Conservation (phyloP, 2,329 filamentous ascomycete species). For the Aspergillus texensis region DNA sequence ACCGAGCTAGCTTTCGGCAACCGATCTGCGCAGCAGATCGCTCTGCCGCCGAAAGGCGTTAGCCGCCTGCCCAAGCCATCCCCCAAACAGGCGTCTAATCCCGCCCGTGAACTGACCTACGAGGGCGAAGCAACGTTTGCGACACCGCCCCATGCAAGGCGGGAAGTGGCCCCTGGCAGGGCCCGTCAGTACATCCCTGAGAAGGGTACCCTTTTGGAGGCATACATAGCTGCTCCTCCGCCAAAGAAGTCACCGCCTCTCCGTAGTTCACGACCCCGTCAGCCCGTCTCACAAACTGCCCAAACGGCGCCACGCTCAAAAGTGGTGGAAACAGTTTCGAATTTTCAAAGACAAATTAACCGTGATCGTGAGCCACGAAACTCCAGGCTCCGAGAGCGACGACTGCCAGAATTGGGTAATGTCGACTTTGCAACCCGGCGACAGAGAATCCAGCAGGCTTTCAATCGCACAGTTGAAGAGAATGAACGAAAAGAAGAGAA, state of each 20-base stretch:
- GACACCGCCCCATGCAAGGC: slow-evolving; percentile 39
- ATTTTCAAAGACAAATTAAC: slow-evolving; percentile 42
- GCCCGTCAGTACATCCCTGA: slow-evolving; percentile 43
- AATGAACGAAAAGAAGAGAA: slow-evolving; percentile 60
- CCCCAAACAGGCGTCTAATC: slow-evolving; percentile 24
- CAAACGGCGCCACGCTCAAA: slow-evolving; percentile 71
- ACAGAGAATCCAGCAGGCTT: slow-evolving; percentile 80
- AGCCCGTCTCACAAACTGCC: slow-evolving; percentile 74
- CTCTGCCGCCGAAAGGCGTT: slow-evolving; percentile 42
- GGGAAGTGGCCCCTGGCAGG: slow-evolving; percentile 34
- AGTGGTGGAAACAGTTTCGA: slow-evolving; percentile 60
- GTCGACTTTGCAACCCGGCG: slow-evolving; percentile 84
- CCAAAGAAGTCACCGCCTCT: slow-evolving; percentile 77
- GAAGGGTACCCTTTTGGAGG: slow-evolving; percentile 65
- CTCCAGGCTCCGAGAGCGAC: slow-evolving; percentile 41
- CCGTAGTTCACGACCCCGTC: slow-evolving; percentile 78
- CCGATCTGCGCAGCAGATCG: slow-evolving; percentile 31
- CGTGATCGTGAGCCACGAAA: slow-evolving; percentile 34
- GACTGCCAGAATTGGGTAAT: slow-evolving; percentile 66
- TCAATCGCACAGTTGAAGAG: slow-evolving; percentile 80
- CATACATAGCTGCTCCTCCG: slow-evolving; percentile 70
- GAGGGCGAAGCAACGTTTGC: slow-evolving; percentile 32
- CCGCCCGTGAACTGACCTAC: slow-evolving; percentile 27
- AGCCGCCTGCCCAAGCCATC: slow-evolving; percentile 47
- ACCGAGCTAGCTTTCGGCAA: slow-evolving; percentile 37